phyloP scores from a whole-genome alignment of 192 early-diverging fungal species.

The Coemansia sp. region DNA sequence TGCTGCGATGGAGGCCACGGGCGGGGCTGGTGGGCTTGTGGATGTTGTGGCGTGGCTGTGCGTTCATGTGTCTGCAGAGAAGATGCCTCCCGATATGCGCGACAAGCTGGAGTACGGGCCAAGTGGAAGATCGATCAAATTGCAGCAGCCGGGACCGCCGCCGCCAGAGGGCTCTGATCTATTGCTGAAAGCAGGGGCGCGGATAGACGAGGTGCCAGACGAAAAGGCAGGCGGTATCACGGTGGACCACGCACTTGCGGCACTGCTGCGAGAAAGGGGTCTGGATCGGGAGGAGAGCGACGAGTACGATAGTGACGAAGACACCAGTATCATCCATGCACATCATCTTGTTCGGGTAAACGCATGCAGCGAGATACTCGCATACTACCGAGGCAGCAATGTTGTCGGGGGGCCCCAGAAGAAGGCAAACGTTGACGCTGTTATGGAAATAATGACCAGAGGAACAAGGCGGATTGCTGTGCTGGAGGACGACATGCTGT shows the following conservation, averaged over 20 bases:
- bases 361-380: slow-evolving; percentile 14
- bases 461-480: not conserved
- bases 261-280: not conserved
- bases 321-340: slow-evolving; percentile 13
- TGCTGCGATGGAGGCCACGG: slow-evolving; percentile 9
- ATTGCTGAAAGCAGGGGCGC: not conserved
- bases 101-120: slow-evolving; percentile 31
- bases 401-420: not conserved
- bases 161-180: not conserved
- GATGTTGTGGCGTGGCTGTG: slow-evolving; percentile 36
- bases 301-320: slow-evolving; percentile 28
- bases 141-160: not conserved
- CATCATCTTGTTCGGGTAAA: slow-evolving; percentile 8
- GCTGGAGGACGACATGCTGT: slow-evolving; percentile 25
- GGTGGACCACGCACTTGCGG: not conserved
- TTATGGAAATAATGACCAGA: not conserved
- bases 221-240: not conserved
- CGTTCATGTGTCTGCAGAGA: slow-evolving; percentile 25
- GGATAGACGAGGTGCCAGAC: not conserved
- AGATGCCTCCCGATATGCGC: slow-evolving; percentile 38
- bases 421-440: not conserved
- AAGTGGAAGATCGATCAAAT: not conserved
- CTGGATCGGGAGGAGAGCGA: not conserved
- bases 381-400: slow-evolving; percentile 10
- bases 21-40: slow-evolving; percentile 20